These are phyloP conservation scores for Phaeosphaeriaceae sp. DNA, from an alignment of 2,329 filamentous ascomycete genomes.

Conservation along the genomic window DNA sequence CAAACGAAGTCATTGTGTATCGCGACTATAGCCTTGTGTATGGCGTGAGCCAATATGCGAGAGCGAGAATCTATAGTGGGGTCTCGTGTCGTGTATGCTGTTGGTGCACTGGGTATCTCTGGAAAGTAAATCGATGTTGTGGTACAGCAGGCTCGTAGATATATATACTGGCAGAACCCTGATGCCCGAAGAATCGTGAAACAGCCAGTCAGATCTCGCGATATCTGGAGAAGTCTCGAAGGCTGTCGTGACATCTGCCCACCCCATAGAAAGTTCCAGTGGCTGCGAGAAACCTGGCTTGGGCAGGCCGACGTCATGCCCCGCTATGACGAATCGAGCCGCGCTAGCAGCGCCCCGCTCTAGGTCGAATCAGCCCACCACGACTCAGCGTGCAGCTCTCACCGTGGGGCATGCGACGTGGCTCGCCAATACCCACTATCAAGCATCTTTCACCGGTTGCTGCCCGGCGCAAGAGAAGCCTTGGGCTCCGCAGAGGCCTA, in stretches of 20 bases:
- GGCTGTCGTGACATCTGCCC: conserved; percentile 23
- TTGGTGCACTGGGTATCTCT: conserved; percentile 23
- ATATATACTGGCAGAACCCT: conserved; percentile 32
- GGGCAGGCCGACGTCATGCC: conserved; percentile 4
- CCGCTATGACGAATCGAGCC: conserved; percentile 1
- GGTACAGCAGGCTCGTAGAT: conserved; percentile 10
- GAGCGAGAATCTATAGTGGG: conserved; percentile 18
- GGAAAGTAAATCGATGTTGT: conserved; percentile 3
- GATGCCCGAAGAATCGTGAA: conserved; percentile 23
- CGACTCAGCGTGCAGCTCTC: background rate
- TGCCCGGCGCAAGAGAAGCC: background rate
- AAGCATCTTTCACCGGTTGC: background rate
- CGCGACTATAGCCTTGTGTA: conserved; percentile 25
- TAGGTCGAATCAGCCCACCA: background rate
- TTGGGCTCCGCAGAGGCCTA: background rate
- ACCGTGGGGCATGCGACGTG: background rate
- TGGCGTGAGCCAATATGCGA: conserved; percentile 25
- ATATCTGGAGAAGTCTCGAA: conserved; percentile 31
- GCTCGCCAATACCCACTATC: background rate
- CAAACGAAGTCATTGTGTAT: conserved; percentile 71
- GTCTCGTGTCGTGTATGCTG: conserved; percentile 15
- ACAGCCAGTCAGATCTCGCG: conserved; percentile 32
- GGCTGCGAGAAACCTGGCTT: conserved; percentile 4
- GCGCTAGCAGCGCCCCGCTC: background rate
- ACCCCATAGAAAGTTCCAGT: conserved; percentile 34